phyloP scores from a whole-genome alignment of 164 flowering plant species.

The Chimonanthus salicifolius region DNA sequence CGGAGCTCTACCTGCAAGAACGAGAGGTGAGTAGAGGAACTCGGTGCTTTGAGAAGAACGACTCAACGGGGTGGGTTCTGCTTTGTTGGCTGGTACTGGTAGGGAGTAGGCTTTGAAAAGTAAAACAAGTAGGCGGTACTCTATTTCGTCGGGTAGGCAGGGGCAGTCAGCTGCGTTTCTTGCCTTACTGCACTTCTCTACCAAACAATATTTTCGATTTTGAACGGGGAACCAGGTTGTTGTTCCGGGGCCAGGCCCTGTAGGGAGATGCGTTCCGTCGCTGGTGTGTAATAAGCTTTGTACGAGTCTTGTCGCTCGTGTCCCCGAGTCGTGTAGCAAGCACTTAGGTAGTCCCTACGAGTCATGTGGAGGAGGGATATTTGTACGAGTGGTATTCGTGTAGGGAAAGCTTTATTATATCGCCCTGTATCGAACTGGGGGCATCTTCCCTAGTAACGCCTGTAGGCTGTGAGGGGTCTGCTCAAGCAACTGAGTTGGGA shows the following conservation, averaged over 20 bases:
- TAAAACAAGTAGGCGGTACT: conserved; percentile 1
- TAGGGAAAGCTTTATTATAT: not conserved
- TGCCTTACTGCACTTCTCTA: conserved; percentile 5
- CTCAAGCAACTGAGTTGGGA: too few species aligned
- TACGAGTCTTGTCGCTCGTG: not conserved
- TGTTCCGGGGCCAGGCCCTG: not conserved
- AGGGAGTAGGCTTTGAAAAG: conserved; percentile 5
- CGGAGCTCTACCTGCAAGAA: not conserved
- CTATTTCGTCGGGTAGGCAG: not conserved
- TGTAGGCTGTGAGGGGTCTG: too few species aligned
- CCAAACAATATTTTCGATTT: not conserved
- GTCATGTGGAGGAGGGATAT: too few species aligned
- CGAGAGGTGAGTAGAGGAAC: conserved; percentile 3
- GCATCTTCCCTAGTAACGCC: too few species aligned
- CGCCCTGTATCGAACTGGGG: too few species aligned
- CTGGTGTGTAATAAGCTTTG: conserved; percentile 5
- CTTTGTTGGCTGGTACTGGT: conserved; percentile 9
- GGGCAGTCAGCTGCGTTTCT: conserved; percentile 2
- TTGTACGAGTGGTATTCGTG: too few species aligned
- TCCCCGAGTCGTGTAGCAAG: too few species aligned
- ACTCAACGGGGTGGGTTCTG: not conserved
- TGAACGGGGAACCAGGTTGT: not conserved
- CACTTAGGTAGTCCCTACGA: too few species aligned
- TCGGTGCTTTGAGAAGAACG: not conserved
- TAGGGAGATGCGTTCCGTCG: conserved; percentile 3